Percentiles rank a stretch among this genome's conserved stretches.
phyloP scores from a whole-genome alignment of 1,284 basidiomycete genomes.

The Vanrija sp. region DNA sequence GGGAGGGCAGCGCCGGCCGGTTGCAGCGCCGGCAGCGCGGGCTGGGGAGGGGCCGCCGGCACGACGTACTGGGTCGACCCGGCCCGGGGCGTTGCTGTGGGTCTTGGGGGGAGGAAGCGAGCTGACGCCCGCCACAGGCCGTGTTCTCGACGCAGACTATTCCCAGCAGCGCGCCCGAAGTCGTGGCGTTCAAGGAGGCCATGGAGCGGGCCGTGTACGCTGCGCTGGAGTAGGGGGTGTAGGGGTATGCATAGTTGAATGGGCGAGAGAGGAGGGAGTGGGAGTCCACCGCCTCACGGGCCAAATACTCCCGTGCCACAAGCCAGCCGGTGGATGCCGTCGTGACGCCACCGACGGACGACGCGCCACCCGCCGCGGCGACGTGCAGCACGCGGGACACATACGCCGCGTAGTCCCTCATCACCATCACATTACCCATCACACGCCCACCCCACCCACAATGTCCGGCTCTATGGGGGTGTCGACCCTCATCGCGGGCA shows the following conservation, averaged over 20 bases:
- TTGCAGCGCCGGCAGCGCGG: conserved; percentile 22
- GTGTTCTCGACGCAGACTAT: conserved; percentile 27
- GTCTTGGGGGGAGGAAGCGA: conserved; percentile 1
- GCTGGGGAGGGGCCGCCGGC: conserved; percentile 35
- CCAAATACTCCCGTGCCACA: too few relatives aligned
- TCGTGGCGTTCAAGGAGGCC: conserved; percentile 12
- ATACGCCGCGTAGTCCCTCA: background rate
- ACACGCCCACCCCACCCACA: background rate
- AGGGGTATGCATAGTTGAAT: background rate
- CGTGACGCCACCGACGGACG: too few relatives aligned
- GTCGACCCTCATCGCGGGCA: conserved; percentile 48
- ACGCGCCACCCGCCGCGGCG: too few relatives aligned
- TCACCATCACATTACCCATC: background rate
- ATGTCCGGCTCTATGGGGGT: conserved; percentile 10
- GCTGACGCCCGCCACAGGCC: conserved; percentile 7
- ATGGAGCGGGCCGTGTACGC: conserved; percentile 26
- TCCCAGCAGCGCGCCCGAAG: conserved; percentile 6
- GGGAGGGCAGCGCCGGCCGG: conserved; percentile 20
- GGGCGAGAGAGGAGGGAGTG: too few relatives aligned
- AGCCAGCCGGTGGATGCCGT: too few relatives aligned
- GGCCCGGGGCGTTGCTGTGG: conserved; percentile 22
- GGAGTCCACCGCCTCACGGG: too few relatives aligned
- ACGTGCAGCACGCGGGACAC: too few relatives aligned
- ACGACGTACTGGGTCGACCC: conserved; percentile 37
- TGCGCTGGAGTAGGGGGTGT: conserved; percentile 2